Evolutionary conservation across 768 basidiomycete species (phyloP).

Genomic region (Punctularia strigosozonata): DNA sequence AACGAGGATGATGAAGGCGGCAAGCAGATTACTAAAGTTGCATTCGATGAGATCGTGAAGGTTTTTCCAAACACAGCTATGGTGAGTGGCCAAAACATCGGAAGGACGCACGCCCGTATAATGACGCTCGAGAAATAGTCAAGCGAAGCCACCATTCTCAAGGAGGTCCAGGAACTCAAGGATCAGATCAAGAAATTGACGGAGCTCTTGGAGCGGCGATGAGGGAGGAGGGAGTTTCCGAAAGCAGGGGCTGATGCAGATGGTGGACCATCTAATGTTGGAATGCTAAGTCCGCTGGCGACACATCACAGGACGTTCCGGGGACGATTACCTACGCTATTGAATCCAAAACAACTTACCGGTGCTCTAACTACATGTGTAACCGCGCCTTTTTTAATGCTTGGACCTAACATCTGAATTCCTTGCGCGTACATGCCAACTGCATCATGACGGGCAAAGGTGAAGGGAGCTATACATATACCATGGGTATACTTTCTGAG

Average conservation of each 20-base stretch:
- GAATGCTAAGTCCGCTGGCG: no score
- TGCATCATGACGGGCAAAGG: no score
- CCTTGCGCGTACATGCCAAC: no score
- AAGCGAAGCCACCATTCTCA: slow-evolving; percentile 52
- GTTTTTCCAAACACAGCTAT: slow-evolving; percentile 62
- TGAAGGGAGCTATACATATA: no score
- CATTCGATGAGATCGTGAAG: slow-evolving; percentile 59
- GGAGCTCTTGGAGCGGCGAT: slow-evolving; percentile 21
- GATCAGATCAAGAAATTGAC: slow-evolving; percentile 24
- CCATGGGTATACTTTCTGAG: no score
- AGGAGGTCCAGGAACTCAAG: slow-evolving; percentile 50
- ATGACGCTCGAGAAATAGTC: slow-evolving; percentile 32
- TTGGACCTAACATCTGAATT: no score
- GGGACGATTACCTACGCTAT: no score
- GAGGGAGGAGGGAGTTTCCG: no score
- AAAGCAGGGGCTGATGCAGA: slow-evolving; percentile 68
- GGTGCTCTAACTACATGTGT: slow-evolving; percentile 4
- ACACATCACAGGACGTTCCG: no score
- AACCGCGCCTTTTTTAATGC: no score
- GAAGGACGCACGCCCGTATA: neutral
- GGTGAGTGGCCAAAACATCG: slow-evolving; percentile 30
- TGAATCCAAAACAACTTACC: no score
- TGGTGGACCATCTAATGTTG: slow-evolving; percentile 24
- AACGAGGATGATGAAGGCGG: slow-evolving; percentile 43
- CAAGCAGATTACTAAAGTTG: slow-evolving; percentile 54